Evolutionary conservation across 2,329 filamentous ascomycete genomes (phyloP).

Genomic region (Cladophialophora carrionii): DNA sequence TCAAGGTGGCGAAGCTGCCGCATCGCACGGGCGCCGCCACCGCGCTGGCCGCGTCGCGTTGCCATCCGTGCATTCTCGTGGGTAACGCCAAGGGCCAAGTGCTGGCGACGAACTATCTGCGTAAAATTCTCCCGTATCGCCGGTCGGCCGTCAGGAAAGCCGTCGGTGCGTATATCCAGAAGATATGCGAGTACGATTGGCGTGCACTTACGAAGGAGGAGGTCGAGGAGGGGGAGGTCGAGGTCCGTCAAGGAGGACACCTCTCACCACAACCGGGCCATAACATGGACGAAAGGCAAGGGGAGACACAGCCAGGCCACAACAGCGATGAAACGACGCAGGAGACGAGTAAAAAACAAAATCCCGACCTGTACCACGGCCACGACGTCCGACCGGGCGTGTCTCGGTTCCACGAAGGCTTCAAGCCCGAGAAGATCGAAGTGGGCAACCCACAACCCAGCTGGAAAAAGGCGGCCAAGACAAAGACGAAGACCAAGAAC

Average conservation of each 20-base stretch:
- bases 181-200: constrained; percentile 64
- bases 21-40: constrained; percentile 44
- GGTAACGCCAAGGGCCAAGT: constrained; percentile 59
- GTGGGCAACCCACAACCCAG: constrained; percentile 26
- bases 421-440: constrained; percentile 46
- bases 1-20: constrained; percentile 54
- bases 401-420: constrained; percentile 52
- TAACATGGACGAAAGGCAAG: not conserved
- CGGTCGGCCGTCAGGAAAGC: constrained; percentile 11
- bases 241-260: not conserved
- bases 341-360: too few species aligned
- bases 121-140: constrained; percentile 48
- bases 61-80: constrained; percentile 59
- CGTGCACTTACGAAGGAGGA: constrained; percentile 32
- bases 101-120: constrained; percentile 56
- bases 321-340: too few species aligned
- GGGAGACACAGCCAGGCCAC: not conserved
- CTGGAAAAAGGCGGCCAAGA: constrained; percentile 11
- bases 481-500: too few species aligned
- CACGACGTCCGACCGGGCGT: constrained; percentile 40
- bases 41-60: constrained; percentile 43
- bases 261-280: not conserved
- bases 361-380: constrained; percentile 33
- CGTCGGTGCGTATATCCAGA: constrained; percentile 56
- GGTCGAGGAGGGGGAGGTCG: too few species aligned